phyloP scores from a whole-genome alignment of 176 grass and related monocot species.

The Oryza brachyantha region DNA sequence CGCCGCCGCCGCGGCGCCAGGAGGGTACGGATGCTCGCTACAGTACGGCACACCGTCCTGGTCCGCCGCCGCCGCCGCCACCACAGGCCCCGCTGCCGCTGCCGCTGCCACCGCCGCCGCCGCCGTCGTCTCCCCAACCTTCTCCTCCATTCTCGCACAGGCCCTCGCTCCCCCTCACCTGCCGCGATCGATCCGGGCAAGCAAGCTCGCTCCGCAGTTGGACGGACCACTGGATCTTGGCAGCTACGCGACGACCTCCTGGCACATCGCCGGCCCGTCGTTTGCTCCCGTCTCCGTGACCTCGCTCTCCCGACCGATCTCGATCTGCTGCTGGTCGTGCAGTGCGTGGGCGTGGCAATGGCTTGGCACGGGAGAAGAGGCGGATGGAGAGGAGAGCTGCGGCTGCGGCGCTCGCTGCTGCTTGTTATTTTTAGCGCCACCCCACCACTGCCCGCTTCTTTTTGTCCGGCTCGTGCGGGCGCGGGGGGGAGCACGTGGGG shows the following conservation, averaged over 20 bases:
- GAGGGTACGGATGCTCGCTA: constrained; percentile 86
- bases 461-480: constrained; percentile 41
- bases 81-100: constrained; percentile 15
- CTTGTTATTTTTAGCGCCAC: constrained; percentile 46
- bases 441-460: constrained; percentile 30
- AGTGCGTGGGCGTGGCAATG: not conserved
- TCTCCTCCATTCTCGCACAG: constrained; percentile 45
- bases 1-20: constrained; percentile 40
- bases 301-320: not conserved
- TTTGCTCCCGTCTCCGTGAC: not conserved
- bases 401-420: not conserved
- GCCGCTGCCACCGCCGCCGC: constrained; percentile 3
- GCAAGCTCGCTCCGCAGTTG: not conserved
- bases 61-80: constrained; percentile 7
- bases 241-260: not conserved
- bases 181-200: not conserved
- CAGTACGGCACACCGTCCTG: constrained; percentile 57
- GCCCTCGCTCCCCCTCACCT: not conserved
- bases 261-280: not conserved
- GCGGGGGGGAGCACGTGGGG: constrained; percentile 42
- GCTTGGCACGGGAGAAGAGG: constrained; percentile 24
- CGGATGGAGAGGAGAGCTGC: constrained; percentile 2
- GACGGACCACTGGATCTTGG: constrained; percentile 15
- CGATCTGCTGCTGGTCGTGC: not conserved
- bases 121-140: constrained; percentile 3